phyloP scores from a whole-genome alignment of 164 flowering plant genomes.

The Buxus sempervirens region DNA sequence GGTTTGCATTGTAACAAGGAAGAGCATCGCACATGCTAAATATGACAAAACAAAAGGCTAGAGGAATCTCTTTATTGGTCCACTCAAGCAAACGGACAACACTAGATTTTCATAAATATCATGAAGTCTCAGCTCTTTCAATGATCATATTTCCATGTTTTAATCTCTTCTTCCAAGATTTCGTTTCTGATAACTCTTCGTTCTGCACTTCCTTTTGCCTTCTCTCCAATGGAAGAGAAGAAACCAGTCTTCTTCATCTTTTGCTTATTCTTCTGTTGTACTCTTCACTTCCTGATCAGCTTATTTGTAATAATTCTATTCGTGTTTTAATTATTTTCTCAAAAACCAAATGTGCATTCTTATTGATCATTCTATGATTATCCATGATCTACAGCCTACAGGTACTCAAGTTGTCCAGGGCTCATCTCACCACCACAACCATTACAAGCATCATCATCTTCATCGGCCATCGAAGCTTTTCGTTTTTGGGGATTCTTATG shows the following conservation, averaged over 20 bases:
- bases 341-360: not conserved
- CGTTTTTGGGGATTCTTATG: conserved; percentile 36
- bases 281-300: not conserved
- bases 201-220: not conserved
- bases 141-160: too few species aligned
- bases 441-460: not conserved
- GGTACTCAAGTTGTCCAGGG: not conserved
- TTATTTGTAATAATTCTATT: not conserved
- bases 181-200: not conserved
- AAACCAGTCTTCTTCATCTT: not conserved
- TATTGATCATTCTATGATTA: not conserved
- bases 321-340: not conserved
- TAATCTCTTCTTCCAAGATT: too few species aligned
- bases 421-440: not conserved
- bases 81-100: too few species aligned
- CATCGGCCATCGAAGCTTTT: conserved; percentile 19
- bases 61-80: too few species aligned
- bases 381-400: not conserved
- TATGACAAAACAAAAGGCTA: too few species aligned
- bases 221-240: not conserved
- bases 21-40: too few species aligned
- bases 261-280: not conserved
- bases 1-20: too few species aligned
- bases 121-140: too few species aligned
- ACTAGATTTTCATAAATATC: too few species aligned